A percentile compares a stretch with the other conserved stretches of the same genome.
Conservation (phyloP, 805 yeast genomes). For the Jamesozyma rosinii region DNA sequence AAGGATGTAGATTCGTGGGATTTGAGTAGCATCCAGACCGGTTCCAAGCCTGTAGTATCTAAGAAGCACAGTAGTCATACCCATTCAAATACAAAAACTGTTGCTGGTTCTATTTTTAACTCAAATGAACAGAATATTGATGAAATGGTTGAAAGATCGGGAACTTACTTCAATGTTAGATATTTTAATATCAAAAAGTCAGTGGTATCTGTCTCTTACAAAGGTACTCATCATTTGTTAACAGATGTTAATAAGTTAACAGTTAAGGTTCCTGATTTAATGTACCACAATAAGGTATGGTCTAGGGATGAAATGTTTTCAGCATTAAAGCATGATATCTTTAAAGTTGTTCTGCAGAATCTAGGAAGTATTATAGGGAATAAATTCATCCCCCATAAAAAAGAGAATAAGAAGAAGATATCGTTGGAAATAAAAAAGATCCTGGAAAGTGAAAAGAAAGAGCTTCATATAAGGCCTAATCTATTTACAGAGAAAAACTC, state of each 20-base stretch:
- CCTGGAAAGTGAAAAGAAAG: slow-evolving; percentile 8
- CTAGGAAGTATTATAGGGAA: slow-evolving; percentile 54
- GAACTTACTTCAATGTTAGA: slow-evolving; percentile 55
- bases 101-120: slow-evolving; percentile 10
- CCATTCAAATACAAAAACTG: neutral
- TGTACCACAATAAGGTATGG: slow-evolving; percentile 45
- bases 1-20: slow-evolving; percentile 16
- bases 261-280: slow-evolving; percentile 42
- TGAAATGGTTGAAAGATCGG: slow-evolving; percentile 67
- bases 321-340: slow-evolving; percentile 46
- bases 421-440: slow-evolving; percentile 16
- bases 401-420: slow-evolving; percentile 24
- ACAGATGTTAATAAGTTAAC: slow-evolving; percentile 50
- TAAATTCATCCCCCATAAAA: slow-evolving; percentile 42
- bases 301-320: slow-evolving; percentile 46
- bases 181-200: slow-evolving; percentile 41
- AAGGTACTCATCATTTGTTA: slow-evolving; percentile 49
- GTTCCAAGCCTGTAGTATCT: neutral
- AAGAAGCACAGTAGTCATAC: neutral
- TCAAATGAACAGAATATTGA: slow-evolving; percentile 33
- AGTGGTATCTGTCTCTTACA: slow-evolving; percentile 55
- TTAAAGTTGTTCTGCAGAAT: slow-evolving; percentile 46
- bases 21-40: slow-evolving; percentile 7
- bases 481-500: neutral
- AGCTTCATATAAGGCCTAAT: slow-evolving; percentile 1